These are phyloP conservation scores for Toxicodendron radicans DNA, from an alignment of 345 rosid species.

Conservation along the genomic window DNA sequence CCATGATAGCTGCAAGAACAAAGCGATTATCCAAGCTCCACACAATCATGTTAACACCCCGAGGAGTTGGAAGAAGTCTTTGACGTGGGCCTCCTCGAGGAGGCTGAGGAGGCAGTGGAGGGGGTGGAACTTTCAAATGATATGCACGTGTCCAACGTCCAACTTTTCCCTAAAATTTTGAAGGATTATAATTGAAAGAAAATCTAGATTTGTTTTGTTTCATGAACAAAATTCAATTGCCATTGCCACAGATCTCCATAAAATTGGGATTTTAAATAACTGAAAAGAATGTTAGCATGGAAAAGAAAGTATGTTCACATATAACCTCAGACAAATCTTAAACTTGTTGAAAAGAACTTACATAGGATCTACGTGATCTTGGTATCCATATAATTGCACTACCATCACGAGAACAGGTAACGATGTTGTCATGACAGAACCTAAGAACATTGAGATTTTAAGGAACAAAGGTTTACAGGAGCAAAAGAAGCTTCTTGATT, in stretches of 20 bases:
- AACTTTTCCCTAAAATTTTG: slow-evolving; percentile 64
- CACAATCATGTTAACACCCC: slow-evolving; percentile 99
- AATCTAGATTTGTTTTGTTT: not conserved
- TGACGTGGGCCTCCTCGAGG: slow-evolving; percentile 99
- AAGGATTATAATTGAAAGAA: slow-evolving; percentile 6
- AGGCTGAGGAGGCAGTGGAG: slow-evolving; percentile 97
- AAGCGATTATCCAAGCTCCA: slow-evolving; percentile 99
- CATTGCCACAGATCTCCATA: slow-evolving; percentile 6
- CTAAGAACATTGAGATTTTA: slow-evolving; percentile 37
- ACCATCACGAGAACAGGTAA: slow-evolving; percentile 99
- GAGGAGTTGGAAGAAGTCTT: slow-evolving; percentile 94
- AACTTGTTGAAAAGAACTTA: slow-evolving; percentile 36
- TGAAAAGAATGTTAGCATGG: slow-evolving; percentile 1
- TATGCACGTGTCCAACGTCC: slow-evolving; percentile 91
- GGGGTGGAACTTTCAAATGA: slow-evolving; percentile 99
- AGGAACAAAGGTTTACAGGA: slow-evolving; percentile 12
- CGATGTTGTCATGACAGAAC: slow-evolving; percentile 95
- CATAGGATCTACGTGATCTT: slow-evolving; percentile 85
- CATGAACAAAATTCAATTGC: slow-evolving; percentile 3
- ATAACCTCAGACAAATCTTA: slow-evolving; percentile 6
- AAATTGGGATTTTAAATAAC: slow-evolving; percentile 7
- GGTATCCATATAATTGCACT: slow-evolving; percentile 99
- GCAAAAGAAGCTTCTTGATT: slow-evolving; percentile 14
- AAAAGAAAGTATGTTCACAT: slow-evolving; percentile 12
- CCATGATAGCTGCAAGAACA: slow-evolving; percentile 99